phyloP scores from a whole-genome alignment of 768 basidiomycete genomes.

The Favolaschia claudopus region DNA sequence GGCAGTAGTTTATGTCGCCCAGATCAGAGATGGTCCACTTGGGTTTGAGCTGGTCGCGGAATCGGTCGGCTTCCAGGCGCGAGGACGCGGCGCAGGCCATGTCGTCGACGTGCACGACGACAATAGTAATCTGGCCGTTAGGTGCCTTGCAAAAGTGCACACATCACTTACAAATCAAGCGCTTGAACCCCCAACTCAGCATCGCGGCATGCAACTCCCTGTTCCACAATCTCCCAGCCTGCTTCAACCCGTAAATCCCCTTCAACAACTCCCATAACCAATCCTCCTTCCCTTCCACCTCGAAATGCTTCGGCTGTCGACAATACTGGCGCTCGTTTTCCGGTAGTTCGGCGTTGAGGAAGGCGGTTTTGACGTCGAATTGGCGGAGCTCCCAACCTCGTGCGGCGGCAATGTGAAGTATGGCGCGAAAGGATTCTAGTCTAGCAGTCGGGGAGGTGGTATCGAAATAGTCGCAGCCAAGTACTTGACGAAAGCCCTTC shows the following conservation, averaged over 20 bases:
- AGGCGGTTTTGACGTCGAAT: constrained; percentile 41
- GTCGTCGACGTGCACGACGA: constrained; percentile 32
- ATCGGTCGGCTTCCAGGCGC: constrained; percentile 31
- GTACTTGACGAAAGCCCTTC: constrained; percentile 39
- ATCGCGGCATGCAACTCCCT: constrained; percentile 25
- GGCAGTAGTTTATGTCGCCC: constrained; percentile 35
- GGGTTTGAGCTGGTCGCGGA: constrained; percentile 21
- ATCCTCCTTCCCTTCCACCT: constrained; percentile 19
- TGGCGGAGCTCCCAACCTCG: constrained; percentile 37
- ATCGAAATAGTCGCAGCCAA: constrained; percentile 32
- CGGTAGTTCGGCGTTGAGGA: constrained; percentile 31
- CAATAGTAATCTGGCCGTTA: constrained; percentile 5
- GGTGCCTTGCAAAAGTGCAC: constrained; percentile 16
- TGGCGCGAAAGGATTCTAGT: constrained; percentile 31
- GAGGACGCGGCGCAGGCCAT: constrained; percentile 16
- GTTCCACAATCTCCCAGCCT: constrained; percentile 37
- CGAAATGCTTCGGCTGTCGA: constrained; percentile 42
- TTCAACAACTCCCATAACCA: constrained; percentile 22
- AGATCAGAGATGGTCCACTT: constrained; percentile 40
- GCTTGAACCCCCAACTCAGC: constrained; percentile 28
- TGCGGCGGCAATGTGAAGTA: constrained; percentile 36
- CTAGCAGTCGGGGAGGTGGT: constrained; percentile 36
- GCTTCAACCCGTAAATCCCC: constrained; percentile 38
- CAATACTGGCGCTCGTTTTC: constrained; percentile 41
- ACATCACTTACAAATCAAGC: constrained; percentile 25